Evolutionary conservation across 805 yeast genomes (phyloP).

Genomic region (Cyberlindnera americana): DNA sequence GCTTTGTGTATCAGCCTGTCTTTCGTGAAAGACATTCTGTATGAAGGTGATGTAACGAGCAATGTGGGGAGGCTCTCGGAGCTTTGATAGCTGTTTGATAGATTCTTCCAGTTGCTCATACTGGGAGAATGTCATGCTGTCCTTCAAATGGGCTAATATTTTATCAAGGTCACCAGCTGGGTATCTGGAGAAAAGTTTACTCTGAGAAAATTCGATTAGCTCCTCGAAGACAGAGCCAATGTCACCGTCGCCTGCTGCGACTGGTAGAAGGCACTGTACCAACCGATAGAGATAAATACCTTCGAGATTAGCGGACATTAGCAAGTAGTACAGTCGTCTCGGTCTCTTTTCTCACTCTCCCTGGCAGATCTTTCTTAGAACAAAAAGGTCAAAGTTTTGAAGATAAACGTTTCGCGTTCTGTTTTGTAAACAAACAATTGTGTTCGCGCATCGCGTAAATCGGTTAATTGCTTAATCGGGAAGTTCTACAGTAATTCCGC

Average conservation of each 20-base stretch:
- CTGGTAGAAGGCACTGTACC: slow-evolving; percentile 18
- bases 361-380: too few species aligned
- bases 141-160: not conserved
- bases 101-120: slow-evolving; percentile 8
- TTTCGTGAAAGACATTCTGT: not conserved
- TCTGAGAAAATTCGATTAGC: slow-evolving; percentile 21
- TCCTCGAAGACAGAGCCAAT: slow-evolving; percentile 18
- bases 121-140: not conserved
- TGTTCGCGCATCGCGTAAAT: too few species aligned
- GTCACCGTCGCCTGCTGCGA: slow-evolving; percentile 10
- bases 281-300: slow-evolving; percentile 19
- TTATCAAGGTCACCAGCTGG: slow-evolving; percentile 1
- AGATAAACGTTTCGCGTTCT: not conserved
- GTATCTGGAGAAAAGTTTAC: not conserved
- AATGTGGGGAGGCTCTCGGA: slow-evolving; percentile 7
- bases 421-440: slow-evolving; percentile 13
- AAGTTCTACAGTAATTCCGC: too few species aligned
- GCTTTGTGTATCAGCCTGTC: not conserved
- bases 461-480: not conserved
- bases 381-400: too few species aligned
- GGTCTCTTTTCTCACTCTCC: too few species aligned
- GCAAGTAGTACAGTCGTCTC: too few species aligned
- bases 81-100: slow-evolving; percentile 9
- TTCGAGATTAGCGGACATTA: slow-evolving; percentile 4
- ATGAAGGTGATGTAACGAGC: slow-evolving; percentile 10